Evolutionary conservation across 768 basidiomycete species (phyloP).

Genomic region (Pleurotus tuber-regium): DNA sequence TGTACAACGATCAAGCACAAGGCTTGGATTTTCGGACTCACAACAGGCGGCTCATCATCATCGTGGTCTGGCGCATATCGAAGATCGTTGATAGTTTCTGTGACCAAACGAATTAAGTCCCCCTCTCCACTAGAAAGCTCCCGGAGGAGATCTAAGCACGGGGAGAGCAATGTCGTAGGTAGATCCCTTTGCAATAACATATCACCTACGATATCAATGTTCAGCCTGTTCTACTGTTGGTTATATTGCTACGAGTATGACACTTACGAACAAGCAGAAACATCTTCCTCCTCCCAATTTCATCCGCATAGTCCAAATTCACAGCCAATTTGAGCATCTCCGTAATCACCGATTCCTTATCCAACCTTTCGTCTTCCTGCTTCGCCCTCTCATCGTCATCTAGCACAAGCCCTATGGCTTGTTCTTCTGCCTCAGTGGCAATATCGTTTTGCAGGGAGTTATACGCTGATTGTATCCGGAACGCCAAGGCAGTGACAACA

Average conservation of each 20-base stretch:
- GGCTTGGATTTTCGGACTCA: slow-evolving; percentile 12
- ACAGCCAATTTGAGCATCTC: slow-evolving; percentile 81
- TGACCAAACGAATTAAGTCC: slow-evolving; percentile 84
- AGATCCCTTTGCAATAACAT: slow-evolving; percentile 77
- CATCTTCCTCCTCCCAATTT: slow-evolving; percentile 88
- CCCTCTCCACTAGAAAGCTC: slow-evolving; percentile 70
- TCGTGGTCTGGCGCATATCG: slow-evolving; percentile 48
- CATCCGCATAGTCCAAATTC: slow-evolving; percentile 87
- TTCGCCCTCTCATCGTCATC: slow-evolving; percentile 32
- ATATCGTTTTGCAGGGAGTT: slow-evolving; percentile 40
- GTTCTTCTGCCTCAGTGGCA: slow-evolving; percentile 20
- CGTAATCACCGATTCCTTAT: slow-evolving; percentile 66
- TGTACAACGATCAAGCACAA: background rate
- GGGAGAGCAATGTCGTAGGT: slow-evolving; percentile 65
- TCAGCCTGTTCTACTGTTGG: background rate
- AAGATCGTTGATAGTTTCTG: slow-evolving; percentile 83
- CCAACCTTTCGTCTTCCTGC: slow-evolving; percentile 45
- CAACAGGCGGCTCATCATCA: slow-evolving; percentile 34
- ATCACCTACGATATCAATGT: slow-evolving; percentile 52
- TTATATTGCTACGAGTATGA: background rate
- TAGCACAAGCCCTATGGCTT: slow-evolving; percentile 18
- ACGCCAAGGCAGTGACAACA: slow-evolving; percentile 81
- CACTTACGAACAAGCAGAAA: slow-evolving; percentile 78
- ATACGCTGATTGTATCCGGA: slow-evolving; percentile 67
- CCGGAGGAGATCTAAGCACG: slow-evolving; percentile 81